phyloP scores from a whole-genome alignment of 2,329 filamentous ascomycete species.

The Epichloe festucae region DNA sequence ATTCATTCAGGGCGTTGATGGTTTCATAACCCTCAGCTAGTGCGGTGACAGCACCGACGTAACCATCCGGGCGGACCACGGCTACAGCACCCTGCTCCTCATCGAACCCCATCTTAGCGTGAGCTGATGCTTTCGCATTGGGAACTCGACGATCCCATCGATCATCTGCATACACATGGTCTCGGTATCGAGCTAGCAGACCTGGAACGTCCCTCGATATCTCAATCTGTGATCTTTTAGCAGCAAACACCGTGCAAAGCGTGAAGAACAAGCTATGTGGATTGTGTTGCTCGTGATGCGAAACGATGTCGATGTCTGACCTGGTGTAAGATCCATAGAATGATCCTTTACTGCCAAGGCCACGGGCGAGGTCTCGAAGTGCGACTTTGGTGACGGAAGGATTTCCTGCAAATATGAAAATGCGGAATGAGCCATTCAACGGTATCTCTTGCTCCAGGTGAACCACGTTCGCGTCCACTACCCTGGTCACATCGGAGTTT shows the following conservation, averaged over 20 bases:
- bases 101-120: conserved; percentile 75
- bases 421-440: conserved; percentile 73
- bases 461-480: conserved; percentile 79
- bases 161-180: conserved; percentile 81
- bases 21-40: conserved; percentile 68
- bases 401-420: conserved; percentile 75
- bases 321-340: conserved; percentile 60
- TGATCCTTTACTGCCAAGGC: conserved; percentile 51
- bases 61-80: conserved; percentile 76
- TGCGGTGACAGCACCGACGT: conserved; percentile 64
- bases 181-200: conserved; percentile 59
- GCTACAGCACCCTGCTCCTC: conserved; percentile 64
- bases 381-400: conserved; percentile 46
- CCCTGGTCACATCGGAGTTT: conserved; percentile 71
- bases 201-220: conserved; percentile 58
- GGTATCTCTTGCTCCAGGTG: conserved; percentile 85
- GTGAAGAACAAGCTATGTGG: conserved; percentile 77
- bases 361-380: conserved; percentile 54
- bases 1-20: conserved; percentile 68
- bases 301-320: conserved; percentile 46
- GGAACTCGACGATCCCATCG: conserved; percentile 59
- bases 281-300: conserved; percentile 70
- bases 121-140: conserved; percentile 58
- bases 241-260: conserved; percentile 62
- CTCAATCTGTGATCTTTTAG: conserved; percentile 55